Evolutionary conservation across 2,329 filamentous ascomycete species (phyloP).

Genomic region (Xylaria multiplex): DNA sequence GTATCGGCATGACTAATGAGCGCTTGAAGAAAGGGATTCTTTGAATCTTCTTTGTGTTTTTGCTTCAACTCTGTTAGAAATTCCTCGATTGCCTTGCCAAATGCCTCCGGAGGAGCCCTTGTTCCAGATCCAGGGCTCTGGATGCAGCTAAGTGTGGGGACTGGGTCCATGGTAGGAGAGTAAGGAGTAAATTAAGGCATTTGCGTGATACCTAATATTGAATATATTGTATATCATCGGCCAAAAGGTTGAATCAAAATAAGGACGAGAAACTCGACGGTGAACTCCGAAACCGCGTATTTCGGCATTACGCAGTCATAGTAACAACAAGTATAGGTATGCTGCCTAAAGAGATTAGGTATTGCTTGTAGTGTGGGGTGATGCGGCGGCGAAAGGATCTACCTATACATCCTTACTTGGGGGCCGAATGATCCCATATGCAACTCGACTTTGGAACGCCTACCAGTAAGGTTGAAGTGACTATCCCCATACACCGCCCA

Average conservation of each 20-base stretch:
- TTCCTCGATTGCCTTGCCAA: slow-evolving; percentile 24
- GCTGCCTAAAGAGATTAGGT: no score
- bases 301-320: not conserved
- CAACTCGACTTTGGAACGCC: not conserved
- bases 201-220: not conserved
- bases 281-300: not conserved
- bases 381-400: not conserved
- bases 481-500: not conserved
- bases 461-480: not conserved
- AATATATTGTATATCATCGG: not conserved
- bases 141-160: not conserved
- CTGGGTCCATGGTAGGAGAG: slow-evolving; percentile 6
- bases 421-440: slow-evolving; percentile 2
- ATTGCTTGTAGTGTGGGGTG: not conserved
- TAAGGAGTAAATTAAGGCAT: not conserved
- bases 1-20: slow-evolving; percentile 8
- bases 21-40: slow-evolving; percentile 25
- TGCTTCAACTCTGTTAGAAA: slow-evolving; percentile 25
- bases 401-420: not conserved
- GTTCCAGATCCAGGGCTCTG: not conserved
- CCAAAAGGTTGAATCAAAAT: not conserved
- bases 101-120: not conserved
- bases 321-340: no score
- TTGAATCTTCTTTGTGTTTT: slow-evolving; percentile 24
- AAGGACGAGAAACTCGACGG: not conserved